Base-by-base conservation (phyloP, 179 eudicot species). In the Patellifolia procumbens region DNA sequence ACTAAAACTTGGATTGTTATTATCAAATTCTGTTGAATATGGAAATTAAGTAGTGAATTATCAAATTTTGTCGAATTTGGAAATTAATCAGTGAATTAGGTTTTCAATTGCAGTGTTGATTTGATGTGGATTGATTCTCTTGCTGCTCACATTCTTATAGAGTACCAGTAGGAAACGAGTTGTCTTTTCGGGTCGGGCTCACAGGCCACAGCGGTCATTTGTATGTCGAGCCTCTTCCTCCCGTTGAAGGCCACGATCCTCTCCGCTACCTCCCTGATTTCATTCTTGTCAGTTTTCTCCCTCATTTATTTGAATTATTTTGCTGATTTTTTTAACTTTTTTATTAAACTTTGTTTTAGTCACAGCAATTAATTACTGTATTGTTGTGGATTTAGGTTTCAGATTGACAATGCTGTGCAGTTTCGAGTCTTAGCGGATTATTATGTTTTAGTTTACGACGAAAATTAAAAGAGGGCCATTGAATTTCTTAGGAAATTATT, bases 131-230 rank as follows among this genome's bases (percentile, higher is more conserved):
- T n/a, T n/a, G n/a, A n/a, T n/a, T n/a, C n/a, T n/a, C n/a, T n/a
- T n/a, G n/a, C n/a, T n/a, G n/a, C n/a, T n/a, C n/a, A n/a, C n/a
- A n/a, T n/a, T n/a, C n/a, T n/a, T n/a, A 93, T 80, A 91, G 95
- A 53, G 58, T 93, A 35, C 62, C 64, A 7, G 87, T 86, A 17
- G 83, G 82, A n/a, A 87, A 85, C 77, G 97, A 87, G 62, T 70
- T 95, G 7, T 72, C 95, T 0, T 95, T 93, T 75, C 92, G 97
- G 80, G 91, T 95, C 78, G 97, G 95, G 68, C 88, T 95, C 68
- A 79, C 95, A 75, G 99, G 99, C n/a, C 91, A 93, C 83, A 81
- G 89, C 39, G 99, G 92, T 24, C 99, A 95, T 76, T 89, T 95
- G 59, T 78, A 86, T 19, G 26, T 95, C 83, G 91, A 95, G 64